Percentiles rank a stretch among this genome's conserved stretches.
These are phyloP conservation scores for Medicago ruthenica DNA, from an alignment of 306 rosid genomes.

Conservation along the genomic window DNA sequence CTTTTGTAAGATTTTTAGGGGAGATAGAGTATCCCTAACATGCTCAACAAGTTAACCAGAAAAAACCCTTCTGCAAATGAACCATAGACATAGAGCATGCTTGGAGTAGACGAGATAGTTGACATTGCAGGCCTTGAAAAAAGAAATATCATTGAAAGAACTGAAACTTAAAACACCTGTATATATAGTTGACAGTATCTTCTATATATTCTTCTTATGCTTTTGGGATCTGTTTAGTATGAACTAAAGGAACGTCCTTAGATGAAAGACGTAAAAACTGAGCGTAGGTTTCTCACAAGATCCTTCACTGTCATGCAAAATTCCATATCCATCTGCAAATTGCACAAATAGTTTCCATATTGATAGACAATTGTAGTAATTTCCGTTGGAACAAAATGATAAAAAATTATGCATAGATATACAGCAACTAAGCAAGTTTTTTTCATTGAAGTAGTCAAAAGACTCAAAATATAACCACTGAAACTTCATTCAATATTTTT, in stretches of 20 bases:
- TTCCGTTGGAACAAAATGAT: too few relatives aligned
- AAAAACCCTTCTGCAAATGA: slow-evolving; percentile 55
- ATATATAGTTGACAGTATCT: slow-evolving; percentile 26
- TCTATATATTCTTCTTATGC: slow-evolving; percentile 41
- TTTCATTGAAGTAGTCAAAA: too few relatives aligned
- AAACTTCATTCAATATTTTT: too few relatives aligned
- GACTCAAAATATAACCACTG: too few relatives aligned
- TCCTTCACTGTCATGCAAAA: slow-evolving; percentile 72
- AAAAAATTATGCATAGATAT: too few relatives aligned
- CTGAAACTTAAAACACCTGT: slow-evolving; percentile 36
- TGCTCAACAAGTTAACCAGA: slow-evolving; percentile 58
- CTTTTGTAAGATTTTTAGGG: slow-evolving; percentile 33
- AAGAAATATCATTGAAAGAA: slow-evolving; percentile 28
- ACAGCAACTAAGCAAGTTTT: too few relatives aligned
- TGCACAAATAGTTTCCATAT: neutral
- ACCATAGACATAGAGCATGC: slow-evolving; percentile 60
- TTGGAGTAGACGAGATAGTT: slow-evolving; percentile 46
- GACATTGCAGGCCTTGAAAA: slow-evolving; percentile 41
- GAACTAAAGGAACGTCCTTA: slow-evolving; percentile 39
- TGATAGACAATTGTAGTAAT: too few relatives aligned
- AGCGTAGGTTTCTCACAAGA: slow-evolving; percentile 69
- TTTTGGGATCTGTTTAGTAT: slow-evolving; percentile 28
- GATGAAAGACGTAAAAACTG: slow-evolving; percentile 58
- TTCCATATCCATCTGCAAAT: slow-evolving; percentile 75
- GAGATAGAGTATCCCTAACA: slow-evolving; percentile 48